Conservation (phyloP, 2,329 filamentous ascomycete genomes). For the Aspergillus neotritici region DNA sequence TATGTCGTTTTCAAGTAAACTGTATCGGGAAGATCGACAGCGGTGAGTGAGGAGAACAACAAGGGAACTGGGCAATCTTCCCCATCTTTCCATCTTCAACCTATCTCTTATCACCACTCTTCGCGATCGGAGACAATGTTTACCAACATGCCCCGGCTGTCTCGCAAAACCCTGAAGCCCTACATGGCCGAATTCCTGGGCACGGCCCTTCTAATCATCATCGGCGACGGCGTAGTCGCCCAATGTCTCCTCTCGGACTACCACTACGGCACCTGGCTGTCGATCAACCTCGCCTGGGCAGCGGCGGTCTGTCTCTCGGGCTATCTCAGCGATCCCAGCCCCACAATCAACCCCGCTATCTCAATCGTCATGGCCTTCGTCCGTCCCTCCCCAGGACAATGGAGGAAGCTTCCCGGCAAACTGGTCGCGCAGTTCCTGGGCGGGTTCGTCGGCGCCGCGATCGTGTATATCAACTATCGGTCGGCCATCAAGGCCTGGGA, state of each 20-base stretch:
- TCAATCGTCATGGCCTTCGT: constrained; percentile 23
- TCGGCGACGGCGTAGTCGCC: constrained; percentile 29
- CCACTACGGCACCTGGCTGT: constrained; percentile 30
- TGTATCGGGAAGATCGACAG: too few relatives aligned
- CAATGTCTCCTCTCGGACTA: constrained; percentile 29
- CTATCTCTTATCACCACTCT: too few relatives aligned
- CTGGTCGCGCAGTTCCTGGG: constrained; percentile 25
- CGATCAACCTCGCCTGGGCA: constrained; percentile 31
- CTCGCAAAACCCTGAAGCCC: constrained; percentile 18
- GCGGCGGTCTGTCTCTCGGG: constrained; percentile 24
- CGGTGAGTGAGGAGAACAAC: too few relatives aligned
- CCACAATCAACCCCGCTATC: constrained; percentile 25
- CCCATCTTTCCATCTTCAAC: too few relatives aligned
- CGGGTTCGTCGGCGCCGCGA: constrained; percentile 25
- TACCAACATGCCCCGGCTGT: constrained; percentile 6
- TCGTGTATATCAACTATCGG: constrained; percentile 28
- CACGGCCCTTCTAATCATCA: constrained; percentile 27
- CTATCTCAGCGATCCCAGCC: constrained; percentile 24
- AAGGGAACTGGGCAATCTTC: too few relatives aligned
- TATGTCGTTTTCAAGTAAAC: too few relatives aligned
- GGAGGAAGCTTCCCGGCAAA: constrained; percentile 24
- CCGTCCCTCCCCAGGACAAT: constrained; percentile 23
- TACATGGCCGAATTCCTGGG: constrained; percentile 30
- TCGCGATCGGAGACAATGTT: constrained; percentile 4
- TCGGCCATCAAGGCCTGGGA: constrained; percentile 29